These are phyloP conservation scores for Heliosperma pusillum DNA, from an alignment of 148 eudicot species.

Conservation along the genomic window DNA sequence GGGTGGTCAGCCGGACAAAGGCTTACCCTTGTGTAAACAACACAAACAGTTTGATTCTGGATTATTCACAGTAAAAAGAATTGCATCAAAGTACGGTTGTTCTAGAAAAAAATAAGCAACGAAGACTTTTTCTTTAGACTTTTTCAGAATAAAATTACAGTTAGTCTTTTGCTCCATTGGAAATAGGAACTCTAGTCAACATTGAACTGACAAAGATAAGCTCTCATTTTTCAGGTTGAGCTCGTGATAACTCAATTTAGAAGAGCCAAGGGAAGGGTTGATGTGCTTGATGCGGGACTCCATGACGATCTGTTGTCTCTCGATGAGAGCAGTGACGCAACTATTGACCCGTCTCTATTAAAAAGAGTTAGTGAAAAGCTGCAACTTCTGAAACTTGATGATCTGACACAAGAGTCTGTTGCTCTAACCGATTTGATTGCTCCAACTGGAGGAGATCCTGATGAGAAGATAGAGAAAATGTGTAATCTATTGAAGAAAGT, in stretches of 20 bases:
- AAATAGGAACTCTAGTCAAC: background rate
- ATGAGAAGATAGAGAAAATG: conserved; percentile 90
- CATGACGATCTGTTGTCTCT: conserved; percentile 63
- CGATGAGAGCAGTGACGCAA: conserved; percentile 44
- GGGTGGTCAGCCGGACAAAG: background rate
- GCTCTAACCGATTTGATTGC: conserved; percentile 90
- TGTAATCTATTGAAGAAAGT: conserved; percentile 70
- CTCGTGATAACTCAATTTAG: conserved; percentile 80
- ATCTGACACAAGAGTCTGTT: conserved; percentile 85
- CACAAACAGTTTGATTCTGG: background rate
- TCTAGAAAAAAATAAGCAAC: background rate
- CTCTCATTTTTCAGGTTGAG: conserved; percentile 58
- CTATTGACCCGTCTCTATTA: conserved; percentile 45
- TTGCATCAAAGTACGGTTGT: background rate
- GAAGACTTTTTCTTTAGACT: background rate
- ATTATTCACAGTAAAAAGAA: background rate
- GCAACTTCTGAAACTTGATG: conserved; percentile 64
- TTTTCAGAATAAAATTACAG: background rate
- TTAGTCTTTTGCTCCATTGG: background rate
- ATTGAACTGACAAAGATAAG: conserved; percentile 8
- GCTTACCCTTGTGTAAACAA: background rate
- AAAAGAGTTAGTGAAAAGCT: conserved; percentile 70
- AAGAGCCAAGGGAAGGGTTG: conserved; percentile 89
- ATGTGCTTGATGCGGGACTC: conserved; percentile 62
- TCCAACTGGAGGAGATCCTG: conserved; percentile 66